Evolutionary conservation across 441 rosid species (phyloP).

Genomic region (Mallotus repandus): DNA sequence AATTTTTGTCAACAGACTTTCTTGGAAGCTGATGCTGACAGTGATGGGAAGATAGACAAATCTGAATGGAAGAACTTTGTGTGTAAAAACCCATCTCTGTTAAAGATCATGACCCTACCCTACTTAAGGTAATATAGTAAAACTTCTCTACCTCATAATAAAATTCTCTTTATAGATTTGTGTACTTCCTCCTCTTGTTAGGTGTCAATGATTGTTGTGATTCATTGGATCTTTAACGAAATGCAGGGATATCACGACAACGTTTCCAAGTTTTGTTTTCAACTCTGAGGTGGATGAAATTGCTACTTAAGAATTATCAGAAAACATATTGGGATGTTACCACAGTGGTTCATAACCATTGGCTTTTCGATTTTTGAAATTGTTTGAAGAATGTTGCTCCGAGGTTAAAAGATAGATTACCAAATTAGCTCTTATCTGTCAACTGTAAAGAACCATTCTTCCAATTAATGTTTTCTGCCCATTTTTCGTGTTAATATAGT

Average conservation of each 20-base stretch:
- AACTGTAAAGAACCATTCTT: neutral
- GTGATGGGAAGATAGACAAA: conserved; percentile 85
- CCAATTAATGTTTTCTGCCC: neutral
- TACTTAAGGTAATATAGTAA: conserved; percentile 64
- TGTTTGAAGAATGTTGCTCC: neutral
- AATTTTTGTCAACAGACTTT: conserved; percentile 57
- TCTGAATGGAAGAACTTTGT: conserved; percentile 82
- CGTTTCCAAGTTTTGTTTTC: conserved; percentile 94
- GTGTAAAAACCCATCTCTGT: conserved; percentile 71
- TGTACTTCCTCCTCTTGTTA: no score
- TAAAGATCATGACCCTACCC: conserved; percentile 93
- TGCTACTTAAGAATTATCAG: conserved; percentile 37
- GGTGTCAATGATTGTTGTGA: neutral
- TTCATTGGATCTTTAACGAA: neutral
- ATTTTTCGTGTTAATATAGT: conserved; percentile 6
- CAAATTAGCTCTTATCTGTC: neutral
- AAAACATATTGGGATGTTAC: neutral
- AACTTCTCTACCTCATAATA: neutral
- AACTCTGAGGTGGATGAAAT: conserved; percentile 88
- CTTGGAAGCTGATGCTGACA: conserved; percentile 76
- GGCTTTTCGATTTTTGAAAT: neutral
- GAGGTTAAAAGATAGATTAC: neutral
- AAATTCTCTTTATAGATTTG: neutral
- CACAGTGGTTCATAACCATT: neutral
- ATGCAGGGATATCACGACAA: conserved; percentile 91